Evolutionary conservation across 805 yeast species (phyloP).

Genomic region (Candida coleopterorum): DNA sequence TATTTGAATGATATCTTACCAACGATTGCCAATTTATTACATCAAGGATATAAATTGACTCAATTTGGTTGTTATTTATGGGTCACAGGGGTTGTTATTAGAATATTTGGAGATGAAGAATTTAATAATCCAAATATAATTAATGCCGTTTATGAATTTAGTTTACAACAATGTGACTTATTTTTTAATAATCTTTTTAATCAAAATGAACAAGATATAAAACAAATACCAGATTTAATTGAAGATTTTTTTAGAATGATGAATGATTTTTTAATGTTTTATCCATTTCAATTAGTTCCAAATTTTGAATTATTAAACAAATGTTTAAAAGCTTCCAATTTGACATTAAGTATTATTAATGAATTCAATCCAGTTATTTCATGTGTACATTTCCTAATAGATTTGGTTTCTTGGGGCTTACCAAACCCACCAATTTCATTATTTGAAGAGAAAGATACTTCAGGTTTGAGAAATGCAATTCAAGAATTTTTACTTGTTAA

Average conservation of each 20-base stretch:
- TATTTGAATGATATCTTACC: slow-evolving; percentile 57
- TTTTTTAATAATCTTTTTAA: slow-evolving; percentile 45
- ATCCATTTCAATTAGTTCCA: slow-evolving; percentile 49
- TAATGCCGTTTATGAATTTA: slow-evolving; percentile 68
- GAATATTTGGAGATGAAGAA: slow-evolving; percentile 56
- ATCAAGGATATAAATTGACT: slow-evolving; percentile 63
- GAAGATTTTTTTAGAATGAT: slow-evolving; percentile 86
- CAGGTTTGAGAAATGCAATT: slow-evolving; percentile 45
- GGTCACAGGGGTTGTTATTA: slow-evolving; percentile 80
- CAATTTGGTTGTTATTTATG: slow-evolving; percentile 81
- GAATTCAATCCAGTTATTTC: slow-evolving; percentile 70
- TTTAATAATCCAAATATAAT: slow-evolving; percentile 42
- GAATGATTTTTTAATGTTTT: slow-evolving; percentile 72
- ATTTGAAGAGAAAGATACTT: slow-evolving; percentile 49
- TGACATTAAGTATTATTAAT: slow-evolving; percentile 46
- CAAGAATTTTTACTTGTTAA: slow-evolving; percentile 37
- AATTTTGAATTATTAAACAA: slow-evolving; percentile 45
- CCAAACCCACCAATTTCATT: slow-evolving; percentile 75
- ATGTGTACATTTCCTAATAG: slow-evolving; percentile 73
- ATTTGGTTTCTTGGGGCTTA: slow-evolving; percentile 80
- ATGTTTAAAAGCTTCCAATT: slow-evolving; percentile 55
- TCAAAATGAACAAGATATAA: slow-evolving; percentile 19
- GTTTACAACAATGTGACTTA: slow-evolving; percentile 57
- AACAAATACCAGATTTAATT: slow-evolving; percentile 58
- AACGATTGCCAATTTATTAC: slow-evolving; percentile 60